These are phyloP conservation scores for Pyrus betulifolia DNA, from an alignment of 306 rosid genomes.

Conservation along the genomic window DNA sequence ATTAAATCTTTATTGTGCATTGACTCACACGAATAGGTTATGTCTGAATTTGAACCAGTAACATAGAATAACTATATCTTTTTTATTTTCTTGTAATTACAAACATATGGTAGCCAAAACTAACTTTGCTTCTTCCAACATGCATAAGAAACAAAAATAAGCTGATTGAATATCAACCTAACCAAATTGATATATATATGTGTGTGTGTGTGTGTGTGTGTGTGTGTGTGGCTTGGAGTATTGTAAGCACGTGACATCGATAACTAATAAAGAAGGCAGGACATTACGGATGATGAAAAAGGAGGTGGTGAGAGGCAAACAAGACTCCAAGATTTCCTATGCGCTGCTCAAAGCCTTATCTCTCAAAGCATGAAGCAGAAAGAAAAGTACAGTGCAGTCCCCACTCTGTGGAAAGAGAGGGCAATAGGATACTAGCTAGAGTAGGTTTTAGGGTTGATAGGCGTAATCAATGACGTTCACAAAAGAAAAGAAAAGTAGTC, in stretches of 20 bases:
- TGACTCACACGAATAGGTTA: no score
- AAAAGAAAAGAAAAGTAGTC: background rate
- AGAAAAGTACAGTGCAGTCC: background rate
- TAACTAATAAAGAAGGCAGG: background rate
- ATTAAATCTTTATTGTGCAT: no score
- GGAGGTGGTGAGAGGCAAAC: constrained; percentile 2
- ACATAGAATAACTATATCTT: background rate
- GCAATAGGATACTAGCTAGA: background rate
- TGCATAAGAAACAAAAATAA: background rate
- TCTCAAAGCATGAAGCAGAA: background rate
- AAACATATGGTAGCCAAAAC: background rate
- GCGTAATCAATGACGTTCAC: constrained; percentile 28
- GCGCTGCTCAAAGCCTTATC: background rate
- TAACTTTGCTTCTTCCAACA: background rate
- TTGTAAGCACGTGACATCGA: background rate
- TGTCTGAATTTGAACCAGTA: no score
- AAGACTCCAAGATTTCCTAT: constrained; percentile 2
- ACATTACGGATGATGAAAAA: background rate
- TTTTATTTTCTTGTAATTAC: background rate
- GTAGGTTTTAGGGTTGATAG: constrained; percentile 15
- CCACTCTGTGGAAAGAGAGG: constrained; percentile 17
- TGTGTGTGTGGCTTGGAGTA: background rate
- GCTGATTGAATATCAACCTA: background rate
- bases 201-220: no score
- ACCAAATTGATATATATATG: background rate